Evolutionary conservation across 768 basidiomycete genomes (phyloP).

Genomic region (Leccinellum rugosiceps): DNA sequence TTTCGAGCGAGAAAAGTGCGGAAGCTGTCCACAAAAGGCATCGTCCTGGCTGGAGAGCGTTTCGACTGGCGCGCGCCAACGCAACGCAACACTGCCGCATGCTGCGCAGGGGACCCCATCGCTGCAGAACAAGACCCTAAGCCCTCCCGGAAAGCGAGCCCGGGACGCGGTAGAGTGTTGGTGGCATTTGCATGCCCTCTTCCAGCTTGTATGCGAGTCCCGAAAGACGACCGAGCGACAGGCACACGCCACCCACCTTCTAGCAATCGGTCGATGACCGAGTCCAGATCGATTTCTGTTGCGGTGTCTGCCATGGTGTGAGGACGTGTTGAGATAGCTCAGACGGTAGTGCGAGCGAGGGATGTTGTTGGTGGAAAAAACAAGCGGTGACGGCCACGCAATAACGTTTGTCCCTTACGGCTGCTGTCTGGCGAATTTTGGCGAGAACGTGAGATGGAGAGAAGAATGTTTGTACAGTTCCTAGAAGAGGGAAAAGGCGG

Average conservation of each 20-base stretch:
- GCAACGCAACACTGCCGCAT: slow-evolving; percentile 18
- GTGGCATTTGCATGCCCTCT: background rate
- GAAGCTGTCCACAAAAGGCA: background rate
- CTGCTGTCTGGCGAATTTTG: background rate
- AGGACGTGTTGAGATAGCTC: slow-evolving; percentile 12
- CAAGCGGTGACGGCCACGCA: slow-evolving; percentile 11
- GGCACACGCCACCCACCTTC: slow-evolving; percentile 72
- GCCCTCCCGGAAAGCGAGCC: slow-evolving; percentile 1
- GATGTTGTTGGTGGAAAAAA: slow-evolving; percentile 28
- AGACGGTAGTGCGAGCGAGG: slow-evolving; percentile 17
- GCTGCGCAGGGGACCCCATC: slow-evolving; percentile 1
- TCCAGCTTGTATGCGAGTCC: slow-evolving; percentile 4
- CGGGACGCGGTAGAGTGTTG: background rate
- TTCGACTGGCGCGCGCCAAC: slow-evolving; percentile 7
- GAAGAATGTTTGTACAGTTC: slow-evolving; percentile 5
- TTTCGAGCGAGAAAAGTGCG: background rate
- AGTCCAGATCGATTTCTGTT: slow-evolving; percentile 98
- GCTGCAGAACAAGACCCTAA: slow-evolving; percentile 3
- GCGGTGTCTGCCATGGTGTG: slow-evolving; percentile 68
- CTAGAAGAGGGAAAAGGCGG: slow-evolving; percentile 9
- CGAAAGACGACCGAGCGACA: slow-evolving; percentile 23
- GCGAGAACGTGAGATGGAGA: slow-evolving; percentile 4
- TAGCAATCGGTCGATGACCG: slow-evolving; percentile 95
- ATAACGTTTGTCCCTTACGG: slow-evolving; percentile 20
- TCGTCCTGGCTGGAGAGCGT: background rate